Evolutionary conservation across 345 rosid species (phyloP).

Genomic region (Cardiospermum halicacabum): DNA sequence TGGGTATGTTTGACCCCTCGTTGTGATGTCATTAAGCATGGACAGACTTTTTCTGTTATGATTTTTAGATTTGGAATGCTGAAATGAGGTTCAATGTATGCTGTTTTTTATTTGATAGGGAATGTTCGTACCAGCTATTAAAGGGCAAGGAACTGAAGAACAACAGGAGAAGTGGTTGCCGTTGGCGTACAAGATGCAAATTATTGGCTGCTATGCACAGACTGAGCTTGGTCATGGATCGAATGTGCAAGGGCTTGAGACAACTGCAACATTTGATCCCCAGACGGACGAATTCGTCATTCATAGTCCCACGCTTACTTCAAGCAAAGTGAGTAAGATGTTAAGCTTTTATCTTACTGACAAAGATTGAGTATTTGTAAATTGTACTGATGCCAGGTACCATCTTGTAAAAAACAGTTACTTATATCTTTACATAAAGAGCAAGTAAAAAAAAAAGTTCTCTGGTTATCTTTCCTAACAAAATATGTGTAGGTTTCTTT

Average conservation of each 20-base stretch:
- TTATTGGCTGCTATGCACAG: slow-evolving; percentile 97
- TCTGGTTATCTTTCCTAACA: not conserved
- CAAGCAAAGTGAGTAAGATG: slow-evolving; percentile 69
- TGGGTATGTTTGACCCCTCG: slow-evolving; percentile 47
- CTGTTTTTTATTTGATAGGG: slow-evolving; percentile 46
- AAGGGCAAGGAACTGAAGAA: slow-evolving; percentile 95
- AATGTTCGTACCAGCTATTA: slow-evolving; percentile 93
- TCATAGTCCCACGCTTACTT: slow-evolving; percentile 90
- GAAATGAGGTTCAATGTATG: not conserved
- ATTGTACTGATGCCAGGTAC: not conserved
- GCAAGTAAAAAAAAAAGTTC: not conserved
- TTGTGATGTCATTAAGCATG: slow-evolving; percentile 6
- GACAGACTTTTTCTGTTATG: slow-evolving; percentile 10
- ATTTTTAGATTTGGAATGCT: slow-evolving; percentile 6
- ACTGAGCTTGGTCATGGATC: slow-evolving; percentile 99
- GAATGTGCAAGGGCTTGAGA: slow-evolving; percentile 98
- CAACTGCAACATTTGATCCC: slow-evolving; percentile 95
- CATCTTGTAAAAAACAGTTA: not conserved
- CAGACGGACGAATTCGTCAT: slow-evolving; percentile 83
- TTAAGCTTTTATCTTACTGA: not conserved
- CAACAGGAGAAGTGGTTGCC: slow-evolving; percentile 94
- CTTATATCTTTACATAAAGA: not conserved
- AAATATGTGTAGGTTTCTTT: not conserved
- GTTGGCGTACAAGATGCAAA: slow-evolving; percentile 89
- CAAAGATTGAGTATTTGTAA: not conserved